Evolutionary conservation across 495 filamentous ascomycete species (phyloP).

Genomic region (Barbatosphaeria neglecta): DNA sequence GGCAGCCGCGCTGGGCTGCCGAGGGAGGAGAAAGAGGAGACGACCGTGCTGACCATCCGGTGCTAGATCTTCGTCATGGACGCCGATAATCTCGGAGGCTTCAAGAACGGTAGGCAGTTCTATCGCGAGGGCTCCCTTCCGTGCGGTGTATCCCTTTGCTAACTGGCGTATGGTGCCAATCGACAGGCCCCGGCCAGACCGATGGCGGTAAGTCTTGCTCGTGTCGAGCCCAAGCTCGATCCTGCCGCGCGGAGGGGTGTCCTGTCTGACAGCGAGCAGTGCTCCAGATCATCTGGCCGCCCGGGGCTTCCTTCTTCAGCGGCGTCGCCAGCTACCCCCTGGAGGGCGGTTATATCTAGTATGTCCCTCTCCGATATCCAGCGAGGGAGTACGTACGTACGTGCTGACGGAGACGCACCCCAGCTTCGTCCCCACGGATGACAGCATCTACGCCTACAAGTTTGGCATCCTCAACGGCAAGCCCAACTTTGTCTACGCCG

Average conservation of each 20-base stretch:
- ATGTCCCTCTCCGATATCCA: neutral
- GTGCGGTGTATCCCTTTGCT: neutral
- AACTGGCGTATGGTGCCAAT: no score
- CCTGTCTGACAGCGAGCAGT: constrained; percentile 17
- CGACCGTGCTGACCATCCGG: no score
- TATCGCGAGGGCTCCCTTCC: neutral
- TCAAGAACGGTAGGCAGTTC: constrained; percentile 17
- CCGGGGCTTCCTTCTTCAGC: constrained; percentile 21
- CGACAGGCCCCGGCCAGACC: constrained; percentile 2
- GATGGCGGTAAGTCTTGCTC: constrained; percentile 4
- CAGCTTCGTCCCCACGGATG: constrained; percentile 7
- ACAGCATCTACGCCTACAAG: constrained; percentile 25
- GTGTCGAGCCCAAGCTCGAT: no score
- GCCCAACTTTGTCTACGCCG: constrained; percentile 8
- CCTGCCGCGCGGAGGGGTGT: no score
- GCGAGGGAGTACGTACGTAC: no score
- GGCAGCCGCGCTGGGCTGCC: no score
- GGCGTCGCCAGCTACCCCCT: constrained; percentile 28
- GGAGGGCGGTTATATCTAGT: constrained; percentile 31
- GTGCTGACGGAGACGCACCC: neutral
- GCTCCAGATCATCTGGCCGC: constrained; percentile 18
- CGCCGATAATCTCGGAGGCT: constrained; percentile 25
- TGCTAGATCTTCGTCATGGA: constrained; percentile 20
- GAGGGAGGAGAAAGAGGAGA: no score
- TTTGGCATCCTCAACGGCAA: constrained; percentile 17